phyloP scores from a whole-genome alignment of 2,329 filamentous ascomycete genomes.

The Ceratocystis albifundus region DNA sequence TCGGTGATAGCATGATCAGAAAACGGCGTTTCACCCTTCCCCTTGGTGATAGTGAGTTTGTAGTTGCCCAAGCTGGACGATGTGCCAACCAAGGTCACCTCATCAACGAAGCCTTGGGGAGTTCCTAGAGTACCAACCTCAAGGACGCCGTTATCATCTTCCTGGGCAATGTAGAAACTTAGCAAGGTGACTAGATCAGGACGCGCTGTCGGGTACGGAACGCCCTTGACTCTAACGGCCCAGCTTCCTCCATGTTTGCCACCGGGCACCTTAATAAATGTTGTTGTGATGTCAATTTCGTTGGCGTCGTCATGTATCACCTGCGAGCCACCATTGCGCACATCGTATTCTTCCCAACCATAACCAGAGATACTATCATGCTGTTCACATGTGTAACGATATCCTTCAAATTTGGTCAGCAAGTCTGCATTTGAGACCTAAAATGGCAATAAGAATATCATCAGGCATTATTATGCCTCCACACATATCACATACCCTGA shows the following conservation, averaged over 20 bases:
- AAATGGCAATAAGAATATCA: neutral
- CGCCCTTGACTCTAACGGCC: conserved; percentile 78
- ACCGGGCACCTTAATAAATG: conserved; percentile 85
- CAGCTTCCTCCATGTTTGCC: conserved; percentile 80
- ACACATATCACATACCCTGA: conserved; percentile 70
- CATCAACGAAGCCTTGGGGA: conserved; percentile 40
- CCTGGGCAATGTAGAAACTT: conserved; percentile 70
- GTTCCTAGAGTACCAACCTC: conserved; percentile 41
- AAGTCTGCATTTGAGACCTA: neutral
- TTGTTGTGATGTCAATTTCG: conserved; percentile 77
- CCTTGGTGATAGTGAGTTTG: conserved; percentile 63
- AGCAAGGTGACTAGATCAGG: conserved; percentile 61
- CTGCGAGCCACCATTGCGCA: conserved; percentile 73
- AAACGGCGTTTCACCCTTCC: conserved; percentile 49
- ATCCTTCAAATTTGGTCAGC: conserved; percentile 4
- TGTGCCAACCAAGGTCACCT: conserved; percentile 59
- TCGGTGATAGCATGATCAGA: conserved; percentile 55
- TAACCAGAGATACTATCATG: conserved; percentile 89
- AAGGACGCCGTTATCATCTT: conserved; percentile 63
- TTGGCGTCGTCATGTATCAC: conserved; percentile 86
- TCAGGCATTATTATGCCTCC: conserved; percentile 45
- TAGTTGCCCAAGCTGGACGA: conserved; percentile 67
- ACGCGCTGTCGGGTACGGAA: conserved; percentile 57
- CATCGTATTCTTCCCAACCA: conserved; percentile 96
- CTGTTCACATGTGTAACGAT: conserved; percentile 87